These are phyloP conservation scores for Colletotrichum echinochloae DNA, from an alignment of 2,329 filamentous ascomycete genomes.

Conservation along the genomic window DNA sequence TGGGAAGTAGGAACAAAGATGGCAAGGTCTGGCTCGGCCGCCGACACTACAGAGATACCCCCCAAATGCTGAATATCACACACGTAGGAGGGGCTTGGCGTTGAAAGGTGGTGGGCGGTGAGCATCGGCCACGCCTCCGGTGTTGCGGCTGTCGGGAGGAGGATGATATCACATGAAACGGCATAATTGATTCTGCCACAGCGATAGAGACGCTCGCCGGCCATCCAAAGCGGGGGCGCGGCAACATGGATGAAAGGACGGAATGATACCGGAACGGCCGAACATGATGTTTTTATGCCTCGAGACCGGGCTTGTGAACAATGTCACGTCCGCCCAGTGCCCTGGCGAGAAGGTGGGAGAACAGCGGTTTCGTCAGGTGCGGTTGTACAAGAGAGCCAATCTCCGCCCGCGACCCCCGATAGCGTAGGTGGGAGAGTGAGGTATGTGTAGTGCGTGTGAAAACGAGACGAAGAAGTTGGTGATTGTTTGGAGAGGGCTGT, in stretches of 20 bases:
- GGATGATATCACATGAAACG: neutral
- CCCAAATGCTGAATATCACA: constrained; percentile 7
- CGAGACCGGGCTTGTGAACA: neutral
- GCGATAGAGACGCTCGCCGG: neutral
- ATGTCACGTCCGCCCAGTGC: neutral
- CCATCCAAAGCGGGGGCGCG: neutral
- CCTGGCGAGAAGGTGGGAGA: neutral
- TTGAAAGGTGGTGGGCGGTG: neutral
- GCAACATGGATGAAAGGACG: constrained; percentile 18
- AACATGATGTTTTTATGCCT: neutral
- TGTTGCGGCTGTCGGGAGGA: neutral
- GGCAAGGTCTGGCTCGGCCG: constrained; percentile 20
- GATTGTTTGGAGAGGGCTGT: constrained; percentile 28
- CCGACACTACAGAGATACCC: constrained; percentile 10
- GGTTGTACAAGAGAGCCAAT: constrained; percentile 1
- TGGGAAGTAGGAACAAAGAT: constrained; percentile 20
- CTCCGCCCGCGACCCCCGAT: neutral
- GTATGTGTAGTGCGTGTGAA: neutral
- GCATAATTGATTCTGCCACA: neutral
- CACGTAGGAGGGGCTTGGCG: constrained; percentile 24
- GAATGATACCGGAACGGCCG: constrained; percentile 27
- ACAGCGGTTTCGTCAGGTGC: constrained; percentile 6
- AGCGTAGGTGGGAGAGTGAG: neutral
- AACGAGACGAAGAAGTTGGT: constrained; percentile 40
- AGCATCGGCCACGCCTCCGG: neutral